Base-by-base conservation (phyloP, 495 filamentous ascomycete species). In the Mytilinidion resinicola region DNA sequence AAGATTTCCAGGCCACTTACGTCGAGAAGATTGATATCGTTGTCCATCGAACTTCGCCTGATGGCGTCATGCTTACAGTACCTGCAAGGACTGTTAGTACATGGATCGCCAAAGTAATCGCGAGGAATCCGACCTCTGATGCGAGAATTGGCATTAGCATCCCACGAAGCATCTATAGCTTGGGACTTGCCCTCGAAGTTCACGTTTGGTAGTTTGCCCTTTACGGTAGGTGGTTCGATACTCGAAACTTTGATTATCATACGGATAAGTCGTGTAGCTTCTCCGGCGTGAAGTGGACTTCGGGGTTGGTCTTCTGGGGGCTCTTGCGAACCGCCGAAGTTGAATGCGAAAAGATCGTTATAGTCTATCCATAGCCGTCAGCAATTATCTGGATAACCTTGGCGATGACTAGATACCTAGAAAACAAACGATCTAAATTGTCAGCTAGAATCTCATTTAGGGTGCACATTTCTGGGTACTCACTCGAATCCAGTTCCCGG, bases 21-120 rank as follows among this genome's bases (percentile, higher is more conserved):
- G 77, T 83, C 50, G 77, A 67, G 54, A 83, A 85, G 17, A 86
- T 74, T 2, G 82, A 84, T 52, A 78, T 80, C 0, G 79, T 81
- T 7, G 81, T 86, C 85, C 85, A 88, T 30, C 83, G 73, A 14
- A 88, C 79, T 60, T 87, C 84, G 11, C 83, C 83, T 55, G 85
- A 76, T 7, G 72, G 76, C 5, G 84, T 88, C 51, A 81, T 64
- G 15, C 77, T 70, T 4, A 82, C 83, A 8, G 69, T 72, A 0
- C 83, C 82, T 79, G n/a, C n/a, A 36, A 56, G 37, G 57, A 38
- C 34, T 41, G 34, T 65, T 51, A 51, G 52, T 39, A 11, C 34
- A 30, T 38, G 19, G 19, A 5, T 3, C 14, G 19, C 6, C 43
- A 4, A 36, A n/a, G n/a, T 30, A 7, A 34, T 15, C 7, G 34